These are phyloP conservation scores for Cordyceps tenuipes DNA, from an alignment of 2,329 filamentous ascomycete genomes.

Conservation along the genomic window DNA sequence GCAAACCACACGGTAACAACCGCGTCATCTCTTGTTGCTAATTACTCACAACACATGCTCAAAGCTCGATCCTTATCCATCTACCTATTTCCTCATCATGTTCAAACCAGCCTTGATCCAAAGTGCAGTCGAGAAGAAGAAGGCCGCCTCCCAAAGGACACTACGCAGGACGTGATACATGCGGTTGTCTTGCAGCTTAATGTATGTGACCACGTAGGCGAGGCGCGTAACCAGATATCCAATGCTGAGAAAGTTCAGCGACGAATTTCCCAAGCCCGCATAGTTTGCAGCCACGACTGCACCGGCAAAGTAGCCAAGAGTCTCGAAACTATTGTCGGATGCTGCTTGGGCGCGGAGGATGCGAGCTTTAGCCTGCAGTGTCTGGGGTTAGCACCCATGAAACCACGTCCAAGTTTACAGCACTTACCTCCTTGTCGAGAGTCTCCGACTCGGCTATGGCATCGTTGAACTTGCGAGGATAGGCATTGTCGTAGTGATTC, in stretches of 20 bases:
- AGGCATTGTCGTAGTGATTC: constrained; percentile 2
- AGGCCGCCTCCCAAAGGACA: constrained; percentile 21
- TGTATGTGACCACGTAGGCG: constrained; percentile 28
- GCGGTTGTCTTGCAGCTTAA: constrained; percentile 30
- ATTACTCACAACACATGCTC: background rate
- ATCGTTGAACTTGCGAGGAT: constrained; percentile 4
- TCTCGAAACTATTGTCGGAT: constrained; percentile 26
- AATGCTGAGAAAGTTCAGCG: constrained; percentile 26
- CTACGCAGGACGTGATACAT: constrained; percentile 24
- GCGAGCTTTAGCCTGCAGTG: constrained; percentile 38
- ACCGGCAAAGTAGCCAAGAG: constrained; percentile 26
- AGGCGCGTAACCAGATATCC: constrained; percentile 26
- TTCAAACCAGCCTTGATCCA: background rate
- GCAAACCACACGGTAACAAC: no score
- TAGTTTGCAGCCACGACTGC: constrained; percentile 30
- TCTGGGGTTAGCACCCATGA: background rate
- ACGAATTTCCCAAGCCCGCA: constrained; percentile 22
- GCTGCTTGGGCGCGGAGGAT: constrained; percentile 42
- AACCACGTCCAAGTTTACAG: no score
- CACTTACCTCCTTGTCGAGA: background rate
- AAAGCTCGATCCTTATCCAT: background rate
- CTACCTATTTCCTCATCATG: background rate
- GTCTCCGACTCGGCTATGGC: background rate
- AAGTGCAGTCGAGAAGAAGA: background rate
- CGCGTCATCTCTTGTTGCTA: background rate